A percentile compares a stretch with the other conserved stretches of the same genome.
Evolutionary conservation across 129 eudicot species (phyloP).

Genomic region (Ambrosia trifida): DNA sequence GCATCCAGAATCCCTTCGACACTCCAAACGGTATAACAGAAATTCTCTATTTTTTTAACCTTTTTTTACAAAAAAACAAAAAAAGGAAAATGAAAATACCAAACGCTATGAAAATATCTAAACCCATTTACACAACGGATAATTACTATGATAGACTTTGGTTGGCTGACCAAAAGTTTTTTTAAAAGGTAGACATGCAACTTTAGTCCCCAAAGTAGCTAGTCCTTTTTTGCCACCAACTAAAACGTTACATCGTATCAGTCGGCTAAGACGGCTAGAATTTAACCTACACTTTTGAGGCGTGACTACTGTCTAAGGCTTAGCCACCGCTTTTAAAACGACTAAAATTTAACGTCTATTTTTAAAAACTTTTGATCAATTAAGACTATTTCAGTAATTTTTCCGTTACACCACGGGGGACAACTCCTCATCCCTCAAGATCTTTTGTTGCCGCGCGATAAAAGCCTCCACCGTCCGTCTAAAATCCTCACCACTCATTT

Average conservation of each 20-base stretch:
- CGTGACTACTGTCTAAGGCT: too few relatives aligned
- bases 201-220: too few relatives aligned
- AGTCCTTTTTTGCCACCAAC: too few relatives aligned
- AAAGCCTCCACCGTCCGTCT: conserved; percentile 77
- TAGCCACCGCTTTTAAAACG: background rate
- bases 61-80: background rate
- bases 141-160: too few relatives aligned
- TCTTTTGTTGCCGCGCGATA: conserved; percentile 82
- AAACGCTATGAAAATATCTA: background rate
- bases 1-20: too few relatives aligned
- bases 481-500: conserved; percentile 79
- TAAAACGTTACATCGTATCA: too few relatives aligned
- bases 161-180: too few relatives aligned
- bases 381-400: background rate
- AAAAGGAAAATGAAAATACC: too few relatives aligned
- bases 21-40: background rate
- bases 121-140: background rate
- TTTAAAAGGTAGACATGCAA: too few relatives aligned
- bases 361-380: background rate
- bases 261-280: too few relatives aligned
- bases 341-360: background rate
- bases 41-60: background rate
- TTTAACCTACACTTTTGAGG: too few relatives aligned
- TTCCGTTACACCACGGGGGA: conserved; percentile 47
- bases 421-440: conserved; percentile 72